A percentile compares a stretch with the other conserved stretches of the same genome.
phyloP scores from a whole-genome alignment of 306 rosid genomes.

The Gleditsia sinensis region DNA sequence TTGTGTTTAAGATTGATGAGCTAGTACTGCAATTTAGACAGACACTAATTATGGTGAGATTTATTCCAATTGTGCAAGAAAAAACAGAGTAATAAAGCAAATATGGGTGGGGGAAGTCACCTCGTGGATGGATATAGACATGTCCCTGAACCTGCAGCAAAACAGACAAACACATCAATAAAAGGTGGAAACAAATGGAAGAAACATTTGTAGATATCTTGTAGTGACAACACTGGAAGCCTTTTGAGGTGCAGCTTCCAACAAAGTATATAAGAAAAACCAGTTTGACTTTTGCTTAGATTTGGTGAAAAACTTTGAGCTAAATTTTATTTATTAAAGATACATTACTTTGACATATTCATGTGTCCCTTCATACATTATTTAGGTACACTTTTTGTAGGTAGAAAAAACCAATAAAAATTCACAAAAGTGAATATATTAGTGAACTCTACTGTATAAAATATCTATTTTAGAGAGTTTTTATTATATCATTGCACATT shows the following conservation, averaged over 20 bases:
- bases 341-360: too few relatives aligned
- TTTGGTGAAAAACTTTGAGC: too few relatives aligned
- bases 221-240: conserved; percentile 6
- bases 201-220: conserved; percentile 1
- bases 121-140: conserved; percentile 77
- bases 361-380: too few relatives aligned
- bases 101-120: conserved; percentile 34
- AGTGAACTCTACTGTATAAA: too few relatives aligned
- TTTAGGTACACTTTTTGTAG: too few relatives aligned
- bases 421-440: too few relatives aligned
- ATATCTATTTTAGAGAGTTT: too few relatives aligned
- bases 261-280: conserved; percentile 8
- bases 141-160: conserved; percentile 67
- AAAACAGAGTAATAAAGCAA: neutral
- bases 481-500: too few relatives aligned
- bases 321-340: too few relatives aligned
- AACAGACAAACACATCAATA: conserved; percentile 1
- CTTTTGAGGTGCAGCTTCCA: conserved; percentile 34
- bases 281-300: conserved; percentile 33
- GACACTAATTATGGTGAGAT: conserved; percentile 13
- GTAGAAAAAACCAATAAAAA: too few relatives aligned
- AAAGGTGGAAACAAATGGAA: neutral
- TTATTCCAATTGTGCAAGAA: neutral
- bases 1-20: conserved; percentile 75
- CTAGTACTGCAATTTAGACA: conserved; percentile 61